phyloP scores from a whole-genome alignment of 345 rosid genomes.

The Reutealis trisperma region DNA sequence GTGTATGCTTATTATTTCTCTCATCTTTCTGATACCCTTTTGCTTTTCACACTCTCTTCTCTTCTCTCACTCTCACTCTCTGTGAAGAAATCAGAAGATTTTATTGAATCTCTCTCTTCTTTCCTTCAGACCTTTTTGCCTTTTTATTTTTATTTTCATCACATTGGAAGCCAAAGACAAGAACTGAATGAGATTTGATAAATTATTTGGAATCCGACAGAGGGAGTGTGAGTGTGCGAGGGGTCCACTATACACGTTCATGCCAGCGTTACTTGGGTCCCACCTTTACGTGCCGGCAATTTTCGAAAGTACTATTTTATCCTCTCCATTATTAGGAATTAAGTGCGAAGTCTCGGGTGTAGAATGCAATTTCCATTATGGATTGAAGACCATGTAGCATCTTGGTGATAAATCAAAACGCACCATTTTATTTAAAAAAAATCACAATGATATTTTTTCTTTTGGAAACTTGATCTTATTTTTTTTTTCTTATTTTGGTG shows the following conservation, averaged over 20 bases:
- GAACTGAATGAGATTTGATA: slow-evolving; percentile 4
- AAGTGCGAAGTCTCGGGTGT: too few species aligned
- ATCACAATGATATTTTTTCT: too few species aligned
- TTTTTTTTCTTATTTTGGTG: too few species aligned
- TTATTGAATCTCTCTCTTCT: not conserved
- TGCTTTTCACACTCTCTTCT: not conserved
- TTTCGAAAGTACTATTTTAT: not conserved
- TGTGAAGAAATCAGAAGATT: not conserved
- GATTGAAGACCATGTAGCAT: too few species aligned
- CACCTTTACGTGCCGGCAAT: not conserved
- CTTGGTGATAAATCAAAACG: too few species aligned
- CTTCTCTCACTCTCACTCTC: too few species aligned
- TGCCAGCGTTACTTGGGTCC: slow-evolving; percentile 11
- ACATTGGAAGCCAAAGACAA: not conserved
- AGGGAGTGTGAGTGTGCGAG: not conserved
- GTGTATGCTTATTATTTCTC: slow-evolving; percentile 42
- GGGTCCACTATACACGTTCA: not conserved
- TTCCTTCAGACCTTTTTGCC: not conserved
- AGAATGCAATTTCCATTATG: too few species aligned
- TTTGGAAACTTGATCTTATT: too few species aligned
- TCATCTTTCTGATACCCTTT: slow-evolving; percentile 21
- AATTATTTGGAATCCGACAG: slow-evolving; percentile 5
- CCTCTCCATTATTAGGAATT: not conserved
- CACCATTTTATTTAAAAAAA: too few species aligned
- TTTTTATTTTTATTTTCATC: not conserved